Conservation (phyloP, 257 asterid genomes). For the Fraxinus excelsior region DNA sequence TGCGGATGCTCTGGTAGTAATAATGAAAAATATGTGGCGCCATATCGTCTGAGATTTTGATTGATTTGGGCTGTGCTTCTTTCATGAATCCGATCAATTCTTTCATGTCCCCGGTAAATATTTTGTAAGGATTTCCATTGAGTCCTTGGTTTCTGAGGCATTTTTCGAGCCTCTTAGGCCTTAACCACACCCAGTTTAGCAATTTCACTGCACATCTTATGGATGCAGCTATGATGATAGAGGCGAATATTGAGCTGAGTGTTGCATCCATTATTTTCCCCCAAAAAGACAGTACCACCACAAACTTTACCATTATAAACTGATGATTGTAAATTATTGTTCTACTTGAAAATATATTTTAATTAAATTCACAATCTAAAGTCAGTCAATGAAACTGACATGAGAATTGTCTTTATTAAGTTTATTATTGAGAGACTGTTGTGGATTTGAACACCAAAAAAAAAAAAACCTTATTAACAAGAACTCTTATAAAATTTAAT, state of each 20-base stretch:
- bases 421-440: too few relatives aligned
- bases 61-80: slow-evolving; percentile 11
- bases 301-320: not conserved
- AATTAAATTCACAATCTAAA: too few relatives aligned
- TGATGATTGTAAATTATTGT: not conserved
- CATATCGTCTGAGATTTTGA: slow-evolving; percentile 39
- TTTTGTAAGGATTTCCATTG: slow-evolving; percentile 27
- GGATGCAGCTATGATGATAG: slow-evolving; percentile 8
- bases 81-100: not conserved
- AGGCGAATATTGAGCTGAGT: slow-evolving; percentile 20
- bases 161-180: slow-evolving; percentile 29
- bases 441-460: too few relatives aligned
- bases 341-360: not conserved
- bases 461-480: too few relatives aligned
- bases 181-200: slow-evolving; percentile 29
- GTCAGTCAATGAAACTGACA: too few relatives aligned
- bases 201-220: slow-evolving; percentile 22
- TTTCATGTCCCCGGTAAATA: slow-evolving; percentile 25
- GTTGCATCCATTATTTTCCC: not conserved
- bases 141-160: slow-evolving; percentile 28
- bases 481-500: too few relatives aligned
- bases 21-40: slow-evolving; percentile 43
- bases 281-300: not conserved
- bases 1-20: slow-evolving; percentile 22
- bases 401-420: too few relatives aligned